phyloP scores from a whole-genome alignment of 2,329 filamentous ascomycete species.

The Ophiostoma perfectum region DNA sequence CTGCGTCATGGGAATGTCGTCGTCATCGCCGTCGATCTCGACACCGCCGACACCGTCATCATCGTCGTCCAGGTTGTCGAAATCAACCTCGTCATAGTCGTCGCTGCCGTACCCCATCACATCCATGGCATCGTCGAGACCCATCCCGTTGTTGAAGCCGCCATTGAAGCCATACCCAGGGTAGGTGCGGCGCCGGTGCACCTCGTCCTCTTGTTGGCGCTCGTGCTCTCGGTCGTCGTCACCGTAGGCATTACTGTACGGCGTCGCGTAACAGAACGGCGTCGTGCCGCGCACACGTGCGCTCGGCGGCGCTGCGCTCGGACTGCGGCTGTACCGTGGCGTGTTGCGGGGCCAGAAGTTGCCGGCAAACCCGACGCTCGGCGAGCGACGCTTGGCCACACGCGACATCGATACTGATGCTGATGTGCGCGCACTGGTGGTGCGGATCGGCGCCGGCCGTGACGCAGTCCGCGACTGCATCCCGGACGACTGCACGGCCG shows the following conservation, averaged over 20 bases:
- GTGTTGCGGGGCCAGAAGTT: constrained; percentile 44
- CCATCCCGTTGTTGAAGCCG: not conserved
- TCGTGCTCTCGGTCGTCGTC: constrained; percentile 29
- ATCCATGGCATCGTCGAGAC: constrained; percentile 10
- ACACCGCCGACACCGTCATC: constrained; percentile 25
- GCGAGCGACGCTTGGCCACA: constrained; percentile 42
- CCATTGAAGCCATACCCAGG: not conserved
- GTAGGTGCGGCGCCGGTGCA: not conserved
- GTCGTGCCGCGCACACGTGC: constrained; percentile 38
- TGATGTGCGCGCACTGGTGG: constrained; percentile 34
- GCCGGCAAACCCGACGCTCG: constrained; percentile 34
- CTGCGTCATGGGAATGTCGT: constrained; percentile 32
- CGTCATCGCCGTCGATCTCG: constrained; percentile 26
- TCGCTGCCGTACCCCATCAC: constrained; percentile 29
- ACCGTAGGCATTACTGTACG: constrained; percentile 58
- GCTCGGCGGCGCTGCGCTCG: constrained; percentile 29
- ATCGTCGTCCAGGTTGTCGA: constrained; percentile 25
- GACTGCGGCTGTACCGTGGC: constrained; percentile 48
- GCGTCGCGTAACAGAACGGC: constrained; percentile 70
- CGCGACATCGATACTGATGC: constrained; percentile 21
- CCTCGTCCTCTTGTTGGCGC: not conserved
- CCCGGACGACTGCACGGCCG: constrained; percentile 1
- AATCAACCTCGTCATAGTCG: constrained; percentile 31
- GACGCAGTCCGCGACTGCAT: not conserved
- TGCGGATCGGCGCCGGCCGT: constrained; percentile 26